Evolutionary conservation across 2,329 filamentous ascomycete genomes (phyloP), one percentile per base, ranked within the genome.

Genomic region (Arachnopeziza araneosa): DNA sequence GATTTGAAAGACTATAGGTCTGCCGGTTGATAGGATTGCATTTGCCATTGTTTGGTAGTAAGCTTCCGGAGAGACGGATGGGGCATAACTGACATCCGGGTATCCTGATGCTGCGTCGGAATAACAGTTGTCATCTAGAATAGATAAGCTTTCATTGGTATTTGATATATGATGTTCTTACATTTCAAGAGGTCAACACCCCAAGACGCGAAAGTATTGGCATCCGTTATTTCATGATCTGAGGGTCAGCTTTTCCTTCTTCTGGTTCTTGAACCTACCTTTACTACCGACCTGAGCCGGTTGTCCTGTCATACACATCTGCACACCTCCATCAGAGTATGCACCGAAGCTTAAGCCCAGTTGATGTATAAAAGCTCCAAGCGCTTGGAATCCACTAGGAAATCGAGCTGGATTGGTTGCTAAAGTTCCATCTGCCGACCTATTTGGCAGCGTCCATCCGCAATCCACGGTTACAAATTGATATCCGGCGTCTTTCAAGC

Each of bases 381-480:
- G 64, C 2, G 75, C 75, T 26, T 70, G 73, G 60, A 79, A 74
- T 1, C 75, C 75, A 24, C 71, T 73, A 0, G 77, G 78, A 44
- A 80, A 80, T 1, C 70, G 66, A 0, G 67, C 73, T 2, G 70
- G 64, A 54, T 79, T 78, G 71, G 75, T 79, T 14, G 74, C 75
- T 44, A 80, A 65, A 9, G 67, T 72, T 10, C 75, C 76, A 52
- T 75, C 69, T 0, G 66, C 60, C 44, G 73, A 60, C 49, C 69
- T 59, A 49, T 67, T 51, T n/a, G 64, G 68, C 19, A 68, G 50
- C 19, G 67, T 74, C 81, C 80, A 83, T 6, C 81, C 80, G 64
- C 80, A 82, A 64, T 83, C 80, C 0, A 77, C 74, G 0, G 77
- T 79, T 19, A 81, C 77, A 63, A 76, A 78, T 21, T 75, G 75